A percentile compares a stretch with the other conserved stretches of the same genome.
Evolutionary conservation across 352 stramenopile species (phyloP).

Genomic region (Globisporangium alternatum): DNA sequence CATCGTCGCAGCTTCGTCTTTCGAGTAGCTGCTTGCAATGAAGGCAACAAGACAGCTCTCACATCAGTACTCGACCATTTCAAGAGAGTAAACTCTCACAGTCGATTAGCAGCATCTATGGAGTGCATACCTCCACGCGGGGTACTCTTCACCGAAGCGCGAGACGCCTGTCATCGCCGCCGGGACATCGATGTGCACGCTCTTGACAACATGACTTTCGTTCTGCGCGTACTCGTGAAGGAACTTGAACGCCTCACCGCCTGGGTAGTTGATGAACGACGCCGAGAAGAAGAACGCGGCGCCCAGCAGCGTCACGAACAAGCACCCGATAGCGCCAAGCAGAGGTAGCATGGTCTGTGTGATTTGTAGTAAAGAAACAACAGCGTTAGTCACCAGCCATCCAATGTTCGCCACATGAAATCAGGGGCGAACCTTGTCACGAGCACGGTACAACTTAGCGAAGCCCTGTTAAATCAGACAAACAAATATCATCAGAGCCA

Average conservation of each 20-base stretch:
- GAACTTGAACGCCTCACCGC: constrained; percentile 59
- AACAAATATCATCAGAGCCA: background rate
- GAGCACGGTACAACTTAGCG: constrained; percentile 64
- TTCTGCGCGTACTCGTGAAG: constrained; percentile 48
- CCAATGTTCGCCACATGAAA: background rate
- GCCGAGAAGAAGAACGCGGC: constrained; percentile 63
- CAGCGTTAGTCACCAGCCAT: background rate
- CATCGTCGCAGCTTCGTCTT: constrained; percentile 61
- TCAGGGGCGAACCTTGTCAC: constrained; percentile 40
- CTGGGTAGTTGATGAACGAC: constrained; percentile 92
- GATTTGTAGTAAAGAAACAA: background rate
- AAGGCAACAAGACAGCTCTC: background rate
- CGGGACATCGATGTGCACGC: constrained; percentile 91
- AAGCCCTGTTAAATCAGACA: constrained; percentile 34
- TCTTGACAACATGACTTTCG: constrained; percentile 30
- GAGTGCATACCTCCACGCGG: constrained; percentile 53
- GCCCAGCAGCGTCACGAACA: constrained; percentile 45
- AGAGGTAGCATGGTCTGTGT: constrained; percentile 44
- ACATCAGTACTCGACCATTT: background rate
- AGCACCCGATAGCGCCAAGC: constrained; percentile 45
- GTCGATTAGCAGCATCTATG: background rate
- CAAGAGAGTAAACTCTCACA: too few species aligned
- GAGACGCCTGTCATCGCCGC: constrained; percentile 95
- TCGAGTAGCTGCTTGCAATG: constrained; percentile 54
- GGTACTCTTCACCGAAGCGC: constrained; percentile 82